These are phyloP conservation scores for Pestalotiopsis sp. DNA, from an alignment of 2,329 filamentous ascomycete genomes.

Conservation along the genomic window DNA sequence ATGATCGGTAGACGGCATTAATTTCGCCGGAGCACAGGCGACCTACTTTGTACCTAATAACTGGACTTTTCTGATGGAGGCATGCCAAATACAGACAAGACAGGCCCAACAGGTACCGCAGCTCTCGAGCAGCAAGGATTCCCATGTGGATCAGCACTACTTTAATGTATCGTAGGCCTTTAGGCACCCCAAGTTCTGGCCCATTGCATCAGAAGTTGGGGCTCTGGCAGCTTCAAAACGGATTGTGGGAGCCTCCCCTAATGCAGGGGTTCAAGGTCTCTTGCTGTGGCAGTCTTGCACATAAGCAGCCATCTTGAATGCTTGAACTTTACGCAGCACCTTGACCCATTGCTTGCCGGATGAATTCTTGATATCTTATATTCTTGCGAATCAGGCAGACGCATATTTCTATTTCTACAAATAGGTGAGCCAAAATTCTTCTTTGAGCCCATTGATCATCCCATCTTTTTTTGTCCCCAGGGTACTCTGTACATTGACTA, in stretches of 20 bases:
- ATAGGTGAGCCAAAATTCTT: neutral
- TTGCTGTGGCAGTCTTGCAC: neutral
- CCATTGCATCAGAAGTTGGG: neutral
- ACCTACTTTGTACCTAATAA: neutral
- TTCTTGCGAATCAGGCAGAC: slow-evolving; percentile 4
- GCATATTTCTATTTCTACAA: neutral
- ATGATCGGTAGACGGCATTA: neutral
- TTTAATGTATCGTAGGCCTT: neutral
- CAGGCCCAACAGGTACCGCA: neutral
- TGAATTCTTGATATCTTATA: neutral
- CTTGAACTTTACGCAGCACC: neutral
- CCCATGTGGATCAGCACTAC: neutral
- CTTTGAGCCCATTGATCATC: neutral
- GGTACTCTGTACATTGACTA: neutral
- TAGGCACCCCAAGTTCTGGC: neutral
- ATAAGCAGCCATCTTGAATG: neutral
- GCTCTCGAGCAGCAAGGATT: neutral
- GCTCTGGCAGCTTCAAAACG: neutral
- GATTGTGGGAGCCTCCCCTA: slow-evolving; percentile 2
- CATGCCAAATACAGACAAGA: neutral
- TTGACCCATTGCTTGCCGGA: neutral
- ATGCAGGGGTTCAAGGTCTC: slow-evolving; percentile 5
- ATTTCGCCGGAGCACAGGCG: neutral
- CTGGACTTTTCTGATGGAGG: neutral
- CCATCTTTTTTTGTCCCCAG: neutral